Evolutionary conservation across 2,329 filamentous ascomycete species (phyloP), one percentile per base, ranked within the genome.

Genomic region (Apiospora kogelbergensis): DNA sequence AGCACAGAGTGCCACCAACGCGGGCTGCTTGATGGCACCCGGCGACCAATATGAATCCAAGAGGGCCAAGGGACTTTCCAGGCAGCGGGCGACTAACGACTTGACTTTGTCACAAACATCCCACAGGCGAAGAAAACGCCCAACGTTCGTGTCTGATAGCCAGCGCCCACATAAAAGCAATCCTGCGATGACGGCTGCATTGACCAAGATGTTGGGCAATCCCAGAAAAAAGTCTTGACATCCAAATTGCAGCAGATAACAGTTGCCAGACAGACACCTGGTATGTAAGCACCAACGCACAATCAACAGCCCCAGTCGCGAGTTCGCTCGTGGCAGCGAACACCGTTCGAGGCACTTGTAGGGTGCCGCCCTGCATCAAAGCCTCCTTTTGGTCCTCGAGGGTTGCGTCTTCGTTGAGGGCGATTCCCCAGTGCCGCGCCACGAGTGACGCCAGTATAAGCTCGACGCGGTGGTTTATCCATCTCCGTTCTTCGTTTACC

Each of bases 371-470:
- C 37, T 37, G 53, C 53, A 60, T 60, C 20, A 60, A 30, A 37
- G 53, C 53, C 53, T 37, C 30, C 53, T 60, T 60, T n/a, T 60
- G 53, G 17, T n/a, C 53, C 53, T 60, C 53, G 17, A 60, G 53
- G 30, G 53, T 37, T n/a, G 53, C 20, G 30, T 60, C 53, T 37
- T 60, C 53, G 30, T 60, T 30, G 22, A 65, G 7, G 20, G 4
- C 22, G 7, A 45, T 42, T 5, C 40, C 13, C 33, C 63, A 65
- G 37, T 45, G 26, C 40, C 40, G 20, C 5, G 40, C 63, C 63
- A 45, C 63, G 63, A 44, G 63, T 9, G 63, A 42, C 37, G 26
- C 63, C 22, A 65, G 6, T 13, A 10, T 37, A 9, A 65, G 40
- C 37, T 45, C 63, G 40, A 44, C 15, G 11, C 33, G 22, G 2